phyloP scores from a whole-genome alignment of 441 rosid genomes.

The Hura crepitans region DNA sequence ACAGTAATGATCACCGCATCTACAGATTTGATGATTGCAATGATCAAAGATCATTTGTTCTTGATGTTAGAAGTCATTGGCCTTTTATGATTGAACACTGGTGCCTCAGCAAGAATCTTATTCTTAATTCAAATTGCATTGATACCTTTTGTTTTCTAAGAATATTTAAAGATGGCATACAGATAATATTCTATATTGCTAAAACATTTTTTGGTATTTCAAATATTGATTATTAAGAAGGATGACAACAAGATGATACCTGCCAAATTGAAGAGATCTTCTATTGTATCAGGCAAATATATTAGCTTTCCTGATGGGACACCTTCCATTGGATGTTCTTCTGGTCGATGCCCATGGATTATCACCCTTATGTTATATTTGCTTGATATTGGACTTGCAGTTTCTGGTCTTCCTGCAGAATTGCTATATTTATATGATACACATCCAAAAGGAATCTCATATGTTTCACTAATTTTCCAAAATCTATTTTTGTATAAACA shows the following conservation, averaged over 20 bases:
- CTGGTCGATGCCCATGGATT: slow-evolving; percentile 65
- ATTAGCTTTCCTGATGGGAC: slow-evolving; percentile 52
- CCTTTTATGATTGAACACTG: neutral
- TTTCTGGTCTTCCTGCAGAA: slow-evolving; percentile 41
- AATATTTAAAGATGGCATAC: neutral
- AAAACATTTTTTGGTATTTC: neutral
- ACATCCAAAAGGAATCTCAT: neutral
- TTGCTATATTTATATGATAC: neutral
- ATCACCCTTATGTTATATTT: slow-evolving; percentile 50
- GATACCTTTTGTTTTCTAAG: neutral
- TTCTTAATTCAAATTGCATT: neutral
- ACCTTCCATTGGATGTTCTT: slow-evolving; percentile 31
- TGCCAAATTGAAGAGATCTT: slow-evolving; percentile 64
- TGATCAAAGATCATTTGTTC: neutral
- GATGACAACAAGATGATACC: slow-evolving; percentile 36
- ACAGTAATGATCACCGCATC: neutral
- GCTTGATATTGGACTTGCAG: slow-evolving; percentile 26
- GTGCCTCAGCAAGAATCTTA: neutral
- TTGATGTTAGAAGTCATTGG: neutral
- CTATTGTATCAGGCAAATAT: slow-evolving; percentile 57
- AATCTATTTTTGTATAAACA: neutral
- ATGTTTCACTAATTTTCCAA: neutral
- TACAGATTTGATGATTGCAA: neutral
- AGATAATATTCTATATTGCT: neutral
- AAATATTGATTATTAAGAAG: neutral